Evolutionary conservation across 148 eudicot genomes (phyloP), one percentile per base, ranked within the genome.

Genomic region (Camellia sinensis): DNA sequence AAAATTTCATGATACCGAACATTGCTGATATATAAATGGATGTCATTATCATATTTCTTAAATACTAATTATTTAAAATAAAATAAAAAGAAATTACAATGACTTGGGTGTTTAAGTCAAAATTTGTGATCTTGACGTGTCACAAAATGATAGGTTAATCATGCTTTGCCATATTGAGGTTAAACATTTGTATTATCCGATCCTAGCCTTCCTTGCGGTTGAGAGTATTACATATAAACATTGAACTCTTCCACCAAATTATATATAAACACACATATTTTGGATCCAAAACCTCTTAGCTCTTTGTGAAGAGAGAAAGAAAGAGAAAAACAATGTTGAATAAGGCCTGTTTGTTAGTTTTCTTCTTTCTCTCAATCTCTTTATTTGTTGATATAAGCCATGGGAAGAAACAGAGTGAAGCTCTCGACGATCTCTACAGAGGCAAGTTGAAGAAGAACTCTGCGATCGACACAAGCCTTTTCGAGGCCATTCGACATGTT

Each of bases 351-450:
- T 0, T 7, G 6, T 6, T 4, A 22, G 52, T 75, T 48, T 40
- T 80, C 41, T 13, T 73, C 63, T 13, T 53, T 61, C n/a, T n/a
- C 48, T 19, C 69, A 8, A 50, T 54, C n/a, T 60, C 18, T 8
- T 74, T 15, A 77, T 79, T 67, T 48, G 61, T 56, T n/a, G 59
- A 61, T 79, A 82, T 41, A 56, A 22, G 63, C 44, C 48, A 13
- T 48, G 67, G 14, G 18, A 84, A 69, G 41, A 84, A 57, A 29
- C 89, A 85, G 68, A 75, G 37, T 40, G 59, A 64, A 46, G 84
- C 82, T 67, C 89, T 84, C 22, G 45, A 48, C 70, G 17, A 61
- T 40, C 72, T 88, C 5, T 80, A 82, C 83, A 68, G 50, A 53
- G 83, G 61, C 43, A 88, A 86, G 76, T 5, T 76, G 67, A 82